phyloP scores from a whole-genome alignment of 495 filamentous ascomycete species.

The Penicillium arizonense region DNA sequence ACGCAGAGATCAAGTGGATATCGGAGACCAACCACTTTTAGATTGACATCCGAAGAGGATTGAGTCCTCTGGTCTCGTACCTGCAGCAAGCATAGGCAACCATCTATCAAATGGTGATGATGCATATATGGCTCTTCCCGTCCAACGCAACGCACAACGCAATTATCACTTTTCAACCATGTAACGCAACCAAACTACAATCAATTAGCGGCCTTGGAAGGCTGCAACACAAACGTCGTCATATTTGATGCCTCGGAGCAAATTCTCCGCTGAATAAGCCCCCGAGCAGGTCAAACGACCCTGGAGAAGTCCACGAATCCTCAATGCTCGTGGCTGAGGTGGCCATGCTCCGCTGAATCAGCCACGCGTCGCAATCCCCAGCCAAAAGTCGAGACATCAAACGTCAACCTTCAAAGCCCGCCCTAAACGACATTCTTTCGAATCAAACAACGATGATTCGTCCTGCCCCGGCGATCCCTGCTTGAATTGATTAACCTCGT shows the following conservation, averaged over 20 bases:
- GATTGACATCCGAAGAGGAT: no score
- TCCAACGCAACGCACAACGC: no score
- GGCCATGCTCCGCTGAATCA: conserved; percentile 1
- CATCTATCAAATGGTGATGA: no score
- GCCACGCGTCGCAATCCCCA: conserved; percentile 1
- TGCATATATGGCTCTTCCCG: no score
- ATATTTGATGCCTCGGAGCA: background rate
- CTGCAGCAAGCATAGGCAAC: no score
- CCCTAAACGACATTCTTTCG: conserved; percentile 2
- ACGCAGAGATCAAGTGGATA: no score
- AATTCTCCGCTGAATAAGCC: background rate
- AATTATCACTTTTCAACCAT: no score
- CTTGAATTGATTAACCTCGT: conserved; percentile 20
- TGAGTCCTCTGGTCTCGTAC: no score
- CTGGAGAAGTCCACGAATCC: no score
- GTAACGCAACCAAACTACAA: no score
- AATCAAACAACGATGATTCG: conserved; percentile 6
- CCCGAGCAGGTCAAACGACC: background rate
- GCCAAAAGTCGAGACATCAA: background rate
- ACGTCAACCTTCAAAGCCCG: background rate
- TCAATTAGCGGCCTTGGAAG: no score
- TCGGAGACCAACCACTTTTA: no score
- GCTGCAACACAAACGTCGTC: background rate
- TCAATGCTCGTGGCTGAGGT: background rate
- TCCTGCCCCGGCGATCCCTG: conserved; percentile 8